Evolutionary conservation across 2,329 filamentous ascomycete genomes (phyloP).

Genomic region (Xylaria sp.): DNA sequence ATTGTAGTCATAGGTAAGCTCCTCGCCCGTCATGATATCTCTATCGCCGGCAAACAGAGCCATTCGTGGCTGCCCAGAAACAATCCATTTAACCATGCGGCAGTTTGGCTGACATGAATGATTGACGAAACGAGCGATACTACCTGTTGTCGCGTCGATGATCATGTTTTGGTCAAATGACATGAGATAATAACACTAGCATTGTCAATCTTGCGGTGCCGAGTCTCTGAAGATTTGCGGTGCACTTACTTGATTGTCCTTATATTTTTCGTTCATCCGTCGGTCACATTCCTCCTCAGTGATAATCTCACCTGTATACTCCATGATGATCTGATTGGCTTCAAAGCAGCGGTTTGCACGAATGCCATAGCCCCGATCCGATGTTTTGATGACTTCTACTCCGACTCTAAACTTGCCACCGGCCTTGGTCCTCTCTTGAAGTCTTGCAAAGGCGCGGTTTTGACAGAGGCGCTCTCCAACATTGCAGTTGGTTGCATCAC

Average conservation of each 20-base stretch:
- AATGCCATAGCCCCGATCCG: slow-evolving; percentile 87
- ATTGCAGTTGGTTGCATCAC: slow-evolving; percentile 87
- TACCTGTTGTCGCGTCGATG: slow-evolving; percentile 94
- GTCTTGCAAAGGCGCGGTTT: slow-evolving; percentile 85
- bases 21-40: slow-evolving; percentile 92
- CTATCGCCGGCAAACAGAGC: slow-evolving; percentile 90
- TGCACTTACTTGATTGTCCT: slow-evolving; percentile 80
- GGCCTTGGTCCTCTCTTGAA: slow-evolving; percentile 74
- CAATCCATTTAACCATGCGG: slow-evolving; percentile 97
- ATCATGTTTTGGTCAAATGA: slow-evolving; percentile 98
- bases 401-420: slow-evolving; percentile 90
- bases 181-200: slow-evolving; percentile 96
- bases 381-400: slow-evolving; percentile 92
- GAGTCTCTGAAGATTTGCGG: slow-evolving; percentile 13
- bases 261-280: slow-evolving; percentile 92
- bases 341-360: slow-evolving; percentile 87
- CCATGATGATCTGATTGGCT: slow-evolving; percentile 94
- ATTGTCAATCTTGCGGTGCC: slow-evolving; percentile 13
- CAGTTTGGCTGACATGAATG: slow-evolving; percentile 97
- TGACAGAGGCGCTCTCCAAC: slow-evolving; percentile 75
- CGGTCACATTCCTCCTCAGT: slow-evolving; percentile 92
- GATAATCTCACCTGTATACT: slow-evolving; percentile 98
- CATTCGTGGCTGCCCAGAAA: slow-evolving; percentile 92
- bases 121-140: slow-evolving; percentile 96
- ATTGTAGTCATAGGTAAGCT: slow-evolving; percentile 92